These are phyloP conservation scores for Quercus berberidifolia DNA, from an alignment of 306 rosid species.

Conservation along the genomic window DNA sequence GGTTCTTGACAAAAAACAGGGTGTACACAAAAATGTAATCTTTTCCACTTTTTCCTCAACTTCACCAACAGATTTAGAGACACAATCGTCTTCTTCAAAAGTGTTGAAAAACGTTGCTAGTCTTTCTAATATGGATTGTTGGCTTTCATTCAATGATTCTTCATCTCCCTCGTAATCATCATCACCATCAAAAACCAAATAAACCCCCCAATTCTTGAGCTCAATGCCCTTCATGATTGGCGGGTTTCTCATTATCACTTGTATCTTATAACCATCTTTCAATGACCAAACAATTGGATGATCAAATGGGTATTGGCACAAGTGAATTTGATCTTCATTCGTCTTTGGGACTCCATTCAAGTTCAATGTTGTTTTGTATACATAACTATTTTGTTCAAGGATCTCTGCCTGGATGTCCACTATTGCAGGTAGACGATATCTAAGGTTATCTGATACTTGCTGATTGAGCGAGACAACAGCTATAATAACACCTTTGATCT, in stretches of 20 bases:
- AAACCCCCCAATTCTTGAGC: conserved; percentile 45
- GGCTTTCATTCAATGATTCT: conserved; percentile 27
- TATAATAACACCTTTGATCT: conserved; percentile 35
- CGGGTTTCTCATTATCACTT: conserved; percentile 25
- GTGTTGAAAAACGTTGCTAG: conserved; percentile 37
- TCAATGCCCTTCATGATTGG: conserved; percentile 35
- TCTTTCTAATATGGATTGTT: conserved; percentile 47
- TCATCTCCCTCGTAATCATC: conserved; percentile 59
- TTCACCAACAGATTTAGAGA: neutral
- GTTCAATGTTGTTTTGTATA: conserved; percentile 15
- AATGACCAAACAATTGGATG: conserved; percentile 27
- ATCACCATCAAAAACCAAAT: conserved; percentile 51
- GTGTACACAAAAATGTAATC: too few species aligned
- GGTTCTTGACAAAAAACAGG: too few species aligned
- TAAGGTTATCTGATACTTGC: conserved; percentile 4
- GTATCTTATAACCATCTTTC: conserved; percentile 35
- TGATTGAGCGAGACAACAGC: conserved; percentile 49
- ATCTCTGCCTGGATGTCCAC: conserved; percentile 40
- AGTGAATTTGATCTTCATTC: conserved; percentile 46
- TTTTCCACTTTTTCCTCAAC: too few species aligned
- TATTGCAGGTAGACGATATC: conserved; percentile 13
- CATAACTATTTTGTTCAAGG: conserved; percentile 22
- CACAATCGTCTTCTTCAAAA: conserved; percentile 1
- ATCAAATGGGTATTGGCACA: conserved; percentile 33
- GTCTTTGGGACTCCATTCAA: conserved; percentile 48